Conservation (phyloP, 192 early-diverging fungal genomes). For the Coemansia sp. region DNA sequence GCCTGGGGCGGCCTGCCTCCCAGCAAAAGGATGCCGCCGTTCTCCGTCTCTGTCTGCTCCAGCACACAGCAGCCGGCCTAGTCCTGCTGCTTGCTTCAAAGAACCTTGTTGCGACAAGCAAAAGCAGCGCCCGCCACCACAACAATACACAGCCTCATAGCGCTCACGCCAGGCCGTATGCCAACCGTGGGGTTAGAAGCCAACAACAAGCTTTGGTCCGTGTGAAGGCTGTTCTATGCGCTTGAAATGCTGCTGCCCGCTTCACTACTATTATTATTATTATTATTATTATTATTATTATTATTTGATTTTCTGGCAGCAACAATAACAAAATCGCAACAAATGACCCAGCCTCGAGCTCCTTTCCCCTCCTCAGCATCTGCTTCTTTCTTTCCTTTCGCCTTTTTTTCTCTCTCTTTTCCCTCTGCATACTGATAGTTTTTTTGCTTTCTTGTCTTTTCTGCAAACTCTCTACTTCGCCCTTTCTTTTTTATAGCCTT, state of each 20-base stretch:
- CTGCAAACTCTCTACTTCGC: slow-evolving; percentile 3
- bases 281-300: neutral
- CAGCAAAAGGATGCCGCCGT: too few species aligned
- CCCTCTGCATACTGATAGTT: neutral
- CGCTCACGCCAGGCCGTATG: too few species aligned
- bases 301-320: neutral
- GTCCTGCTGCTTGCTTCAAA: too few species aligned
- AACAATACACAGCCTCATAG: too few species aligned
- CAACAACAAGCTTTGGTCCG: slow-evolving; percentile 7
- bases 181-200: too few species aligned
- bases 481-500: neutral
- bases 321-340: neutral
- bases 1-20: neutral
- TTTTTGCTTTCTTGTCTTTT: neutral
- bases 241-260: too few species aligned
- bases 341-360: neutral
- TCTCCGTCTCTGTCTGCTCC: too few species aligned
- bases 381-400: neutral
- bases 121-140: too few species aligned
- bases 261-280: neutral
- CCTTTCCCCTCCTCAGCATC: neutral
- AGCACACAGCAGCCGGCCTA: too few species aligned
- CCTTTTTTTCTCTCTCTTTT: neutral
- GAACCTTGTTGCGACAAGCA: too few species aligned
- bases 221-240: neutral